phyloP scores from a whole-genome alignment of 73 alveolate species.

The Diophrys appendiculata region DNA sequence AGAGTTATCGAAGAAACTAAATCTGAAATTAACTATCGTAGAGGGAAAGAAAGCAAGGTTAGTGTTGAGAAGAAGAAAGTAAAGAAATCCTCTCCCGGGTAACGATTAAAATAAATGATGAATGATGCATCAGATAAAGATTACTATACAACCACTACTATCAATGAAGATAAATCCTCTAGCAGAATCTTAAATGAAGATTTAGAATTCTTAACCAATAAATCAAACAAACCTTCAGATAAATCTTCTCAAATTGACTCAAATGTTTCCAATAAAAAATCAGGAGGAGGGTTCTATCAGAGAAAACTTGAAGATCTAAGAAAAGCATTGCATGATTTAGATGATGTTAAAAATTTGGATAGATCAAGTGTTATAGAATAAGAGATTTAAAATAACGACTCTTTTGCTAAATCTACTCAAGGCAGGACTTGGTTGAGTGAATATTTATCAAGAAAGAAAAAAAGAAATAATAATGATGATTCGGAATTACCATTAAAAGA shows the following conservation, averaged over 20 bases:
- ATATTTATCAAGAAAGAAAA: background rate
- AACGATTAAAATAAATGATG: too few relatives aligned
- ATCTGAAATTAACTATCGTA: too few relatives aligned
- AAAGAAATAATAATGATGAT: too few relatives aligned
- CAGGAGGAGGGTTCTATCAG: background rate
- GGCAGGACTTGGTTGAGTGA: background rate
- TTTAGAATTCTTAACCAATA: background rate
- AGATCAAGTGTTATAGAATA: background rate
- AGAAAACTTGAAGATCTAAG: background rate
- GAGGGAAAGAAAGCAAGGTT: too few relatives aligned
- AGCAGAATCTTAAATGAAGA: background rate
- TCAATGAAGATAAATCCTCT: too few relatives aligned
- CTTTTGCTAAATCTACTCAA: background rate
- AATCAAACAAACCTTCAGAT: too few relatives aligned
- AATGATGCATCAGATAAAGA: too few relatives aligned
- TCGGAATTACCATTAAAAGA: too few relatives aligned
- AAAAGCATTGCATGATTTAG: background rate
- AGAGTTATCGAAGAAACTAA: too few relatives aligned
- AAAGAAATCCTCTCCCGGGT: too few relatives aligned
- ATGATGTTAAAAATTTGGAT: background rate
- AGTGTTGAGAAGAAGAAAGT: too few relatives aligned
- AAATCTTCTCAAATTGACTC: background rate
- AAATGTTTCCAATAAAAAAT: background rate
- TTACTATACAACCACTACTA: too few relatives aligned
- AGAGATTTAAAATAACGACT: background rate